Evolutionary conservation across 2,329 filamentous ascomycete genomes (phyloP), one percentile per base, ranked within the genome.

Genomic region (Ustulina deusta): DNA sequence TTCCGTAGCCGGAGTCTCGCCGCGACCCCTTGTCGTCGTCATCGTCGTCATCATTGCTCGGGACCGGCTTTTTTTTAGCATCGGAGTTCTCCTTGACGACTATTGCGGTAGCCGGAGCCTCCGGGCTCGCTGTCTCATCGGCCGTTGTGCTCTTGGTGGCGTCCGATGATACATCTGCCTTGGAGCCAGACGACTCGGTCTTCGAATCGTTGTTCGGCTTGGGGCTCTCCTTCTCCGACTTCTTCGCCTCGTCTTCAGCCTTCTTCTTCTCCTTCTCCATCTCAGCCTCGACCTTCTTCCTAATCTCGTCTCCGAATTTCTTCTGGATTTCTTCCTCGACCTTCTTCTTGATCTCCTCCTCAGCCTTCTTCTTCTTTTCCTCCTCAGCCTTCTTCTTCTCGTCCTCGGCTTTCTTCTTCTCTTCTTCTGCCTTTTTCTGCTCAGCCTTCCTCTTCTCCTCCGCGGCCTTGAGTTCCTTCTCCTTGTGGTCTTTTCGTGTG

Each of bases 331-430:
- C 55, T 13, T 69, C 71, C 6, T 68, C 65, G 10, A 63, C 61
- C 40, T 66, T 70, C 44, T 65, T 68, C 57, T 62, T 63, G 6
- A 57, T 61, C 49, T 67, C 48, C 6, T 69, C 61, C 34, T 65
- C 65, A 20, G n/a, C 51, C 27, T 83, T 52, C 70, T 74, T 78
- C 70, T 78, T 75, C 68, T 79, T 78, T 60, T 80, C 77, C 70
- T 80, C 78, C 42, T 75, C 73, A 70, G 81, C 79, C 61, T 79
- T 76, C 70, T 83, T 80, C 74, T 84, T 73, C 71, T 82, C 80
- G 73, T 82, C 82, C 58, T 83, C 79, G 72, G 81, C 81, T 78
- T 83, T 85, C 71, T 84, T 71, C 65, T 74, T 74, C 15, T 72
- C 76, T 15, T 74, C 71, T 36, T 73, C 70, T 13, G 62, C 72